phyloP scores from a whole-genome alignment of 768 basidiomycete genomes.

The Omphalotus guepiniiformis region DNA sequence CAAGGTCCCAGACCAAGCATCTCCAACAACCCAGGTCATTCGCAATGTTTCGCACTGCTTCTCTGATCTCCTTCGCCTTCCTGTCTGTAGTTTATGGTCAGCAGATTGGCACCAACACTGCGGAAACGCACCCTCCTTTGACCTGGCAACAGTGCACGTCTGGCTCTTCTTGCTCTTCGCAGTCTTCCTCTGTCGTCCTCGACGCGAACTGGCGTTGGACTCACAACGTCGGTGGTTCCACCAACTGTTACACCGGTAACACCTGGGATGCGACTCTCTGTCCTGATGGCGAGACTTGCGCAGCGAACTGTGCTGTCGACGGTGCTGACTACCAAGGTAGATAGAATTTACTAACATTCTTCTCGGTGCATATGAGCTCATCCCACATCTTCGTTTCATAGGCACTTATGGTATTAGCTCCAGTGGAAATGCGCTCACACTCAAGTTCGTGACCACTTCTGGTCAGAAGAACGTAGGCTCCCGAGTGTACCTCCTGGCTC shows the following conservation, averaged over 20 bases:
- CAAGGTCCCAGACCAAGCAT: too few relatives aligned
- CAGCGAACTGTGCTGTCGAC: slow-evolving; percentile 1
- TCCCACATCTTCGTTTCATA: background rate
- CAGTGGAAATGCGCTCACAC: slow-evolving; percentile 24
- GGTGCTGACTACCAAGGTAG: background rate
- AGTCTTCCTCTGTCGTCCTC: slow-evolving; percentile 36
- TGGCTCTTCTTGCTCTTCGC: slow-evolving; percentile 37
- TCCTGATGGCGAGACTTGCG: slow-evolving; percentile 31
- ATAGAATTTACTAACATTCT: background rate
- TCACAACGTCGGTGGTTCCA: slow-evolving; percentile 26
- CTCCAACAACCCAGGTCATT: background rate
- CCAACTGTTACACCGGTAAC: slow-evolving; percentile 50
- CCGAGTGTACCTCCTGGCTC: slow-evolving; percentile 30
- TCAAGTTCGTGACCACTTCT: slow-evolving; percentile 26
- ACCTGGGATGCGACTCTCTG: slow-evolving; percentile 49
- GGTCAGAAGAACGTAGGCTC: slow-evolving; percentile 12
- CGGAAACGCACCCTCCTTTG: slow-evolving; percentile 48
- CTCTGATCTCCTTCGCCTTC: slow-evolving; percentile 37
- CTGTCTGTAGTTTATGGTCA: slow-evolving; percentile 44
- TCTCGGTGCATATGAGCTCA: background rate
- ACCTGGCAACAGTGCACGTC: slow-evolving; percentile 39
- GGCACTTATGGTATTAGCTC: slow-evolving; percentile 36
- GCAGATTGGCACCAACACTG: slow-evolving; percentile 36
- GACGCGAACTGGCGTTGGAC: slow-evolving; percentile 56
- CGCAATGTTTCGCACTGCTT: slow-evolving; percentile 34